These are phyloP conservation scores for Lachnum nothofagi DNA, from an alignment of 2,329 filamentous ascomycete species.

Conservation along the genomic window DNA sequence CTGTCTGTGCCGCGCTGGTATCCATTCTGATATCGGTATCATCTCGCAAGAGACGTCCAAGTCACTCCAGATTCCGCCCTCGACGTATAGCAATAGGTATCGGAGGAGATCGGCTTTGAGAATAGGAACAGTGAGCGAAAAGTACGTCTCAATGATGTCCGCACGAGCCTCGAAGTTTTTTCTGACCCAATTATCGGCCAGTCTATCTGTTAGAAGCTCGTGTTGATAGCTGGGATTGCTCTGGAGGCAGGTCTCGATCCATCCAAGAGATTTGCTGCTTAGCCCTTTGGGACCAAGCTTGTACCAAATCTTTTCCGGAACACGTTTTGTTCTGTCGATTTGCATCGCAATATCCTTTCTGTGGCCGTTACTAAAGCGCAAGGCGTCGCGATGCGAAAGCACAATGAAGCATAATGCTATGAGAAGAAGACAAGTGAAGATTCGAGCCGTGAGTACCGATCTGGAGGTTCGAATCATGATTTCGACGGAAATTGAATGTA, in stretches of 20 bases:
- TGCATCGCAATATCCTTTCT: too few species aligned
- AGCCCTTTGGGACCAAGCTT: constrained; percentile 37
- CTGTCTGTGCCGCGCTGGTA: constrained; percentile 31
- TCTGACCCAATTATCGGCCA: constrained; percentile 28
- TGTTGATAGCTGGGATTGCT: constrained; percentile 27
- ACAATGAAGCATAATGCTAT: too few species aligned
- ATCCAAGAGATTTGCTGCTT: constrained; percentile 27
- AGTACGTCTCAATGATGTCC: constrained; percentile 35
- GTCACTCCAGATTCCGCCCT: constrained; percentile 39
- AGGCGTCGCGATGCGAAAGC: too few species aligned
- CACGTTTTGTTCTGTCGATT: too few species aligned
- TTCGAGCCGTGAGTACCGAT: too few species aligned
- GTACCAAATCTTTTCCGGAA: constrained; percentile 37
- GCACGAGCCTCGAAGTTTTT: constrained; percentile 31
- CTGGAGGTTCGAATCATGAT: too few species aligned
- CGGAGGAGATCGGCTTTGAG: constrained; percentile 38
- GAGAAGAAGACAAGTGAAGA: too few species aligned
- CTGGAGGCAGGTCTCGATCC: constrained; percentile 32
- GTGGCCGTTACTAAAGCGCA: too few species aligned
- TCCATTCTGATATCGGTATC: constrained; percentile 32
- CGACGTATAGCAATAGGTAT: constrained; percentile 36
- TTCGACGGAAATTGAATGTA: too few species aligned
- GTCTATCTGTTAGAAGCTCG: constrained; percentile 29
- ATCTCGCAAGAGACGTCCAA: constrained; percentile 35
- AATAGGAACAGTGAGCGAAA: constrained; percentile 33